Evolutionary conservation across 23 red algal genomes (phyloP), one percentile per base, ranked within the genome.

Genomic region (Gracilaria caudata): DNA sequence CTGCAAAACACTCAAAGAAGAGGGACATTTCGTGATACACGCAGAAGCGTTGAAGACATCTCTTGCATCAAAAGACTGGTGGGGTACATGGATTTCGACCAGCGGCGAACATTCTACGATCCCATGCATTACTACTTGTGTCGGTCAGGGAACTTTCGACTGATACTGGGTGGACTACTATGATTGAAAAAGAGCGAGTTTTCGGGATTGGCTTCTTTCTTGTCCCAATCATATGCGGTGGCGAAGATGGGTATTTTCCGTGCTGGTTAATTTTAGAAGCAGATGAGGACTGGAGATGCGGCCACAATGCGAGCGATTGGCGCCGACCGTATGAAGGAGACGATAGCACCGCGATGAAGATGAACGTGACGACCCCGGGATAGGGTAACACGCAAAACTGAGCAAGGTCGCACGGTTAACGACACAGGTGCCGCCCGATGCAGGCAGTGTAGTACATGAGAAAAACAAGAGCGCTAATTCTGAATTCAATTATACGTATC

Each of bases 21-120:
- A 41, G 37, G 6, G n/a, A 47, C 72, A 20, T 12, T 77, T 8
- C 72, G n/a, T 5, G 40, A 77, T 13, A 77, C 26, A 3, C 43
- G 41, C 29, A 77, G 72, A n/a, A 77, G 14, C n/a, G 24, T 49
- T 3, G 35, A 77, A 49, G 40, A 32, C 14, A 53, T 55, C 26
- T 77, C 72, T 8, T 77, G 72, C 38, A 49, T 77, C 4, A 77
- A 77, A 33, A 5, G 72, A 43, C 49, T 77, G 4, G 38, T 77
- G 3, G 72, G 72, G 9, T 77, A 47, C 40, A 24, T 77, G 49
- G 72, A 77, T 41, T 55, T 35, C 72, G 30, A 77, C 40, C 7
- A 41, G 30, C 25, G 72, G 23, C 41, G 72, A 5, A 28, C 21
- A 13, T 51, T 77, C n/a, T 13, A 17, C 10, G 72, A 77, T n/a